These are phyloP conservation scores for Nemophila menziesii DNA, from an alignment of 257 asterid species.

Conservation along the genomic window DNA sequence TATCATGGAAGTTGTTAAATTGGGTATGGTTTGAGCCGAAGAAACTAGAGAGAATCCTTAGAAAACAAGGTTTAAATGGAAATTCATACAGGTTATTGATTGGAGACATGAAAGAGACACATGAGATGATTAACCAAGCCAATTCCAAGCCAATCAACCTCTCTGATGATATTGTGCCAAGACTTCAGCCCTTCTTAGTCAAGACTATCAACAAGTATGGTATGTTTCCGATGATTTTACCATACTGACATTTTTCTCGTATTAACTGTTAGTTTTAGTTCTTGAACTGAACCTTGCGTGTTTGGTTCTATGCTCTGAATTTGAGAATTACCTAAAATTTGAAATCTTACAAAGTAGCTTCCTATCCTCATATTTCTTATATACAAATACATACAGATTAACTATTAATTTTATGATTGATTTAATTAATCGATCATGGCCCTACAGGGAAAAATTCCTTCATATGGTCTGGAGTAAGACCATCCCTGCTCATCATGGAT, in stretches of 20 bases:
- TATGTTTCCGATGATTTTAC: background rate
- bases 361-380: no score
- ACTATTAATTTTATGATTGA: no score
- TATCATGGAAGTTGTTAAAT: conserved; percentile 5
- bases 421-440: no score
- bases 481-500: conserved; percentile 24
- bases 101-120: conserved; percentile 9
- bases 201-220: conserved; percentile 15
- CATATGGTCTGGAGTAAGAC: conserved; percentile 43
- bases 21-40: conserved; percentile 7
- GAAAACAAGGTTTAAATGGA: conserved; percentile 8
- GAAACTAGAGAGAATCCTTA: conserved; percentile 5
- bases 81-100: conserved; percentile 3
- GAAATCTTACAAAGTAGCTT: no score
- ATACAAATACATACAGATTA: no score
- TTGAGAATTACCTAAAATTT: no score
- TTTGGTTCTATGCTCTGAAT: no score
- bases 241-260: no score
- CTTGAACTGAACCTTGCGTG: no score
- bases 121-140: conserved; percentile 3
- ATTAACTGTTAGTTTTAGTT: no score
- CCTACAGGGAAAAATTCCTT: conserved; percentile 35
- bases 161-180: conserved; percentile 16
- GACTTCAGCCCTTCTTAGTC: conserved; percentile 13
- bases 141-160: conserved; percentile 12